These are phyloP conservation scores for Akebia trifoliata DNA, from an alignment of 164 flowering plant genomes.

Conservation along the genomic window DNA sequence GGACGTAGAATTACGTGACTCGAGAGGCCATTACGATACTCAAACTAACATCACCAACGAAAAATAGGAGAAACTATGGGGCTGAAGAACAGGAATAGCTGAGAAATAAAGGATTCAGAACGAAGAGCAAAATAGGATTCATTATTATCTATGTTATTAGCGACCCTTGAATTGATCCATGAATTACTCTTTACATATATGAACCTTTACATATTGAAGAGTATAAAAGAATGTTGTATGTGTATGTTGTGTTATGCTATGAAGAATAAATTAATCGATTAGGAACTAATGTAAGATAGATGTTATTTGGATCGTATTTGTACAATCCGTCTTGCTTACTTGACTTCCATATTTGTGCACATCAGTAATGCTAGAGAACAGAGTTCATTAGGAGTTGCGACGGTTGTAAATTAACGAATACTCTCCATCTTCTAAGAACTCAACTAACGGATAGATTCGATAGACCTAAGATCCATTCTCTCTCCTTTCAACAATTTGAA, in stretches of 20 bases:
- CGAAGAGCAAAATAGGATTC: slow-evolving; percentile 9
- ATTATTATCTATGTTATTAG: slow-evolving; percentile 13
- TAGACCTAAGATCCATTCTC: slow-evolving; percentile 38
- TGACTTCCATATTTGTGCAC: too few relatives aligned
- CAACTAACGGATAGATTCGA: slow-evolving; percentile 26
- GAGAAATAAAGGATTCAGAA: slow-evolving; percentile 12
- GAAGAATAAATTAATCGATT: slow-evolving; percentile 38
- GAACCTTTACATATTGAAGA: slow-evolving; percentile 41
- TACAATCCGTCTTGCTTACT: too few relatives aligned
- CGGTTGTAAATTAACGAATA: slow-evolving; percentile 17
- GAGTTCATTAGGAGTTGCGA: slow-evolving; percentile 22
- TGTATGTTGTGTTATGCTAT: slow-evolving; percentile 4
- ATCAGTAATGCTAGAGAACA: slow-evolving; percentile 24
- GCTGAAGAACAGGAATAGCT: slow-evolving; percentile 29
- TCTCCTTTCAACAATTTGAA: slow-evolving; percentile 7
- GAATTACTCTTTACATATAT: slow-evolving; percentile 11
- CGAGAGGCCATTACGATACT: slow-evolving; percentile 51
- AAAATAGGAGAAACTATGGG: slow-evolving; percentile 21
- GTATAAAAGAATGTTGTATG: slow-evolving; percentile 29
- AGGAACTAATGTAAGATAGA: slow-evolving; percentile 14
- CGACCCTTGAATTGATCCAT: slow-evolving; percentile 26
- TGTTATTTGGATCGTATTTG: too few relatives aligned
- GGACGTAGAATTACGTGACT: slow-evolving; percentile 29
- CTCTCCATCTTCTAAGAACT: slow-evolving; percentile 28
- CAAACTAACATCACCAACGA: slow-evolving; percentile 32